Conservation (phyloP, 345 rosid species). For the Barbarea vulgaris region DNA sequence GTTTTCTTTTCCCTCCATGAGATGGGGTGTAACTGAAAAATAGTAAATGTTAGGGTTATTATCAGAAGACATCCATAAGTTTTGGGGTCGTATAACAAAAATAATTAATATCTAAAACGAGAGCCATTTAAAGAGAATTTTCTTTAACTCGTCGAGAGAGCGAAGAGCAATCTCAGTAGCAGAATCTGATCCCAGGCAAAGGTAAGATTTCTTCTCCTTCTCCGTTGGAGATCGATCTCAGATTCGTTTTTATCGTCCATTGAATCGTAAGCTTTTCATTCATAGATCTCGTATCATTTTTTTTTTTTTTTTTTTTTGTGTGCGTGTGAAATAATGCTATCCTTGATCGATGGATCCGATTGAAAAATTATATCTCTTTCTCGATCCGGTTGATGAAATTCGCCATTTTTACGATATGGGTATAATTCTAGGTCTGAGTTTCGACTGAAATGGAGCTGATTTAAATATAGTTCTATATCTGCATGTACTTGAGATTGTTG, state of each 20-base stretch:
- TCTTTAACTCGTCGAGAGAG: background rate
- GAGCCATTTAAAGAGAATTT: conserved; percentile 27
- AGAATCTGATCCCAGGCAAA: conserved; percentile 38
- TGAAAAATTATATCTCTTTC: conserved; percentile 6
- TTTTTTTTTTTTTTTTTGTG: background rate
- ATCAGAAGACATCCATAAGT: background rate
- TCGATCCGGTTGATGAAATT: conserved; percentile 24
- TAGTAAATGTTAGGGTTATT: background rate
- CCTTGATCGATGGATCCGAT: conserved; percentile 27
- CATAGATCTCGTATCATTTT: conserved; percentile 18
- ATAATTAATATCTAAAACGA: background rate
- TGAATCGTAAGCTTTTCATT: conserved; percentile 9
- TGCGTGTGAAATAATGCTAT: conserved; percentile 17
- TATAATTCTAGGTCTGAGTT: background rate
- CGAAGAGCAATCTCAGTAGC: conserved; percentile 25
- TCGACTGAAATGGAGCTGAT: conserved; percentile 7
- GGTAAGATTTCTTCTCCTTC: conserved; percentile 27
- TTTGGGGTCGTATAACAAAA: background rate
- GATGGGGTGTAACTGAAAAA: background rate
- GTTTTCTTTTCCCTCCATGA: background rate
- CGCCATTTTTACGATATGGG: background rate
- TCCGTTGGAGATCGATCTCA: conserved; percentile 4
- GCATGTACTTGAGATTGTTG: conserved; percentile 4
- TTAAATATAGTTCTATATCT: background rate
- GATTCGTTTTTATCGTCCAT: background rate